Base-by-base conservation (phyloP, 805 yeast species). In the Metschnikowia kunwiensis region DNA sequence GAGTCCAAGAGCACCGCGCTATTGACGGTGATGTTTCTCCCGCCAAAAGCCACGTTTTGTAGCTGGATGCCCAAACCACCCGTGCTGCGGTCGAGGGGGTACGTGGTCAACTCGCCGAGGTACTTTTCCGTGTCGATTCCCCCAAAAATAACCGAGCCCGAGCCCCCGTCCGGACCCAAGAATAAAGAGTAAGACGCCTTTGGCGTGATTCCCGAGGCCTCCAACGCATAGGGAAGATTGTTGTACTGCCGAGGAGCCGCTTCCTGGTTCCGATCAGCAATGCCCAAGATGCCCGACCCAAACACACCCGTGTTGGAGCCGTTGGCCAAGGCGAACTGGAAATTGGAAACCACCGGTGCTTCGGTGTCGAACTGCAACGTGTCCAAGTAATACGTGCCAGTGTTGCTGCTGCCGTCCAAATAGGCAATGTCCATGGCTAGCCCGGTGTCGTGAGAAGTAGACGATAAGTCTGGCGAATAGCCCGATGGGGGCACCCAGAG, bases 211-310 rank as follows among this genome's bases (percentile, higher is more conserved):
- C 88, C 89, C 35, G 74, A 74, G 20, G 63, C 52, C 31, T 70
- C 77, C 65, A 86, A 58, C 40, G 72, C 71, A 38, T 67, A 46
- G 0, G 95, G 95, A 40, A 86, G 62, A 57, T 86, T 86, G 34
- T 44, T 22, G 30, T 44, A 43, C 8, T 10, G 10, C 14, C 24
- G 20, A 8, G 21, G 7, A 5, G 37, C 10, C 11, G 42, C 27
- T 20, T 33, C 40, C 19, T 24, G 36, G 36, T 40, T 30, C 20
- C 23, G 31, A 34, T 38, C 40, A 20, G 36, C 46, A 18, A 42
- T 24, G 7, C 43, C 49, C 26, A 36, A 38, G 11, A 42, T 36
- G 1, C 46, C 49, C 2, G 13, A 3, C 5, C 32, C 30, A 10
- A 12, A 24, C n/a, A n/a, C n/a, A n/a, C n/a, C n/a, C n/a, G n/a